phyloP scores from a whole-genome alignment of 176 grass and related monocot genomes.

The Aechmea fasciata region DNA sequence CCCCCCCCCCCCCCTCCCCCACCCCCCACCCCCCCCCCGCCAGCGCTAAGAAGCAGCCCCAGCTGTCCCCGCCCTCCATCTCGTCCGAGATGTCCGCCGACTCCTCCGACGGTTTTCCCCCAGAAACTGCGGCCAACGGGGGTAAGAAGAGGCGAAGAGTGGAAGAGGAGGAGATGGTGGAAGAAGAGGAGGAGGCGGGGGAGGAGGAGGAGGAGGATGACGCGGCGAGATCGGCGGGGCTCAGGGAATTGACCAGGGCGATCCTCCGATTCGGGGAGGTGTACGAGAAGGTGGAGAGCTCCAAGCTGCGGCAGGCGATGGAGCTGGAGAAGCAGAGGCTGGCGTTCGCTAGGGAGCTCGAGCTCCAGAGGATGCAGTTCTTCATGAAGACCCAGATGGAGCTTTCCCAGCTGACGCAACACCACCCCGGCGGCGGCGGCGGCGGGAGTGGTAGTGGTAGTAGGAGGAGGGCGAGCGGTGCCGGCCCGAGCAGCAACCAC shows the following conservation, averaged over 20 bases:
- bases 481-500: constrained; percentile 37
- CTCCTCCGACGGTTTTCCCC: constrained; percentile 78
- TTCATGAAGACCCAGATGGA: constrained; percentile 88
- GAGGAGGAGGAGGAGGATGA: constrained; percentile 8
- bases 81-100: constrained; percentile 27
- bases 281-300: constrained; percentile 65
- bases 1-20: constrained; percentile 35
- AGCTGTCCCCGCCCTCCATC: constrained; percentile 24
- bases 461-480: constrained; percentile 31
- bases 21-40: not conserved
- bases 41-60: constrained; percentile 17
- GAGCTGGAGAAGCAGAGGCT: constrained; percentile 76
- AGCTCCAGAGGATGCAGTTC: constrained; percentile 74
- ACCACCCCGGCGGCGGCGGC: not conserved
- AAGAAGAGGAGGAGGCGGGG: constrained; percentile 11
- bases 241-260: constrained; percentile 44
- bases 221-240: constrained; percentile 17
- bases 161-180: constrained; percentile 16
- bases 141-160: constrained; percentile 13
- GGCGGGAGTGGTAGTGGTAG: constrained; percentile 14
- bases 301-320: constrained; percentile 56
- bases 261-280: constrained; percentile 58
- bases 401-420: constrained; percentile 49
- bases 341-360: constrained; percentile 66
- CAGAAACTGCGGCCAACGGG: constrained; percentile 39